Conservation (phyloP, 1,139 yeast species). For the Kurtzmaniella quercitrusa region DNA sequence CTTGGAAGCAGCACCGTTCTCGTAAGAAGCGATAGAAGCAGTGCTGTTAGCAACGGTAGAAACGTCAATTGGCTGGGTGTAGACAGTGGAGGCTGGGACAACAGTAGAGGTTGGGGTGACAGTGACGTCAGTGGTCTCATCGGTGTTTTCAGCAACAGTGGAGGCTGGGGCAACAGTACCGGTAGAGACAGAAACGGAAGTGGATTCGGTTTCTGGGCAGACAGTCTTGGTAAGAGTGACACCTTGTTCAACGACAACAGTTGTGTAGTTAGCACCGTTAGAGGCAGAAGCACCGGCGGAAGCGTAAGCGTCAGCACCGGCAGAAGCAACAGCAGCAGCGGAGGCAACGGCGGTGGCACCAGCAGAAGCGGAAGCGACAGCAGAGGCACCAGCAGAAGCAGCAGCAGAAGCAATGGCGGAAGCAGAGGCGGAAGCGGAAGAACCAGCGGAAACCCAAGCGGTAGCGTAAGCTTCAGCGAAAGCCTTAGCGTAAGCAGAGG, state of each 20-base stretch:
- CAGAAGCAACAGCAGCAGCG: not conserved
- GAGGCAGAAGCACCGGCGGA: constrained; percentile 14
- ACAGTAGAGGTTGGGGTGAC: constrained; percentile 34
- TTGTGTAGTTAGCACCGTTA: constrained; percentile 18
- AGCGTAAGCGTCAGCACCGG: constrained; percentile 1
- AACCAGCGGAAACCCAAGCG: not conserved
- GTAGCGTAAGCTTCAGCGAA: not conserved
- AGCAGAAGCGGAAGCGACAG: not conserved
- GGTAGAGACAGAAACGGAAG: constrained; percentile 25
- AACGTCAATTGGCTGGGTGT: constrained; percentile 4
- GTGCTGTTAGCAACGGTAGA: constrained; percentile 13
- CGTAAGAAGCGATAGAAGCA: constrained; percentile 14
- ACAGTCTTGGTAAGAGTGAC: constrained; percentile 41
- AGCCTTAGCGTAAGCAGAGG: constrained; percentile 3
- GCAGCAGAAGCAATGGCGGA: constrained; percentile 9
- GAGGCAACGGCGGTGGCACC: constrained; percentile 9
- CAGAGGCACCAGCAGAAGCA: not conserved
- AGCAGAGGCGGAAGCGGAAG: not conserved
- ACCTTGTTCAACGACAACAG: constrained; percentile 24
- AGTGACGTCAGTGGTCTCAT: constrained; percentile 12
- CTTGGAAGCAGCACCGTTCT: constrained; percentile 19
- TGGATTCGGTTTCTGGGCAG: constrained; percentile 27
- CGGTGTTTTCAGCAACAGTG: constrained; percentile 10
- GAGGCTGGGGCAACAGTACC: constrained; percentile 33
- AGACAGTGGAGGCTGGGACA: constrained; percentile 26